Conservation (phyloP, 2,329 filamentous ascomycete species). For the Alternaria dauci region DNA sequence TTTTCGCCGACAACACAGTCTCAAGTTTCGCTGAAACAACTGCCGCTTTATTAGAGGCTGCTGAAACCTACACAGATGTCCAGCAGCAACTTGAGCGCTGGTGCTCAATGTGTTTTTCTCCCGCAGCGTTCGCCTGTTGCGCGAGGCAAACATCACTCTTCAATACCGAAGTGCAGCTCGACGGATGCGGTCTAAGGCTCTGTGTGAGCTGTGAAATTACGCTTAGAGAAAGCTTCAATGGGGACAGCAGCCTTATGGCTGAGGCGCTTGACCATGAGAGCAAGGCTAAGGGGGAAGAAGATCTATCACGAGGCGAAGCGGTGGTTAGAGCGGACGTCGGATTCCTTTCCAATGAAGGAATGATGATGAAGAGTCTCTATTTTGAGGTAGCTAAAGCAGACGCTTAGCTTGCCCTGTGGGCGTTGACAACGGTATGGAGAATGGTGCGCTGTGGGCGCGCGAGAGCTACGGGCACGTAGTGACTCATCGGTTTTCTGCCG, state of each 20-base stretch:
- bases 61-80: conserved; percentile 12
- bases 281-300: conserved; percentile 16
- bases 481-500: neutral
- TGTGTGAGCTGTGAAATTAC: conserved; percentile 30
- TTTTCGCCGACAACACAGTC: neutral
- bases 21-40: conserved; percentile 16
- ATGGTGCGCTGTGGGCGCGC: neutral
- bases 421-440: neutral
- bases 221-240: conserved; percentile 18
- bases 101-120: conserved; percentile 45
- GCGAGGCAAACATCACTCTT: conserved; percentile 12
- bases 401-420: neutral
- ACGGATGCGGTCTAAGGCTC: conserved; percentile 40
- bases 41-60: conserved; percentile 20
- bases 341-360: conserved; percentile 29
- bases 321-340: conserved; percentile 38
- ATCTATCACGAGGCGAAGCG: neutral
- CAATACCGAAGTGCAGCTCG: conserved; percentile 16
- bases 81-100: conserved; percentile 32
- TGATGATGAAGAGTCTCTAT: conserved; percentile 29
- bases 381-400: neutral
- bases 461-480: neutral
- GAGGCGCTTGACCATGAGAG: conserved; percentile 31
- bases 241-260: conserved; percentile 24
- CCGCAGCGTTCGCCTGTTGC: conserved; percentile 28